Conservation (phyloP, 345 rosid species). For the Eucalyptus curtisii region DNA sequence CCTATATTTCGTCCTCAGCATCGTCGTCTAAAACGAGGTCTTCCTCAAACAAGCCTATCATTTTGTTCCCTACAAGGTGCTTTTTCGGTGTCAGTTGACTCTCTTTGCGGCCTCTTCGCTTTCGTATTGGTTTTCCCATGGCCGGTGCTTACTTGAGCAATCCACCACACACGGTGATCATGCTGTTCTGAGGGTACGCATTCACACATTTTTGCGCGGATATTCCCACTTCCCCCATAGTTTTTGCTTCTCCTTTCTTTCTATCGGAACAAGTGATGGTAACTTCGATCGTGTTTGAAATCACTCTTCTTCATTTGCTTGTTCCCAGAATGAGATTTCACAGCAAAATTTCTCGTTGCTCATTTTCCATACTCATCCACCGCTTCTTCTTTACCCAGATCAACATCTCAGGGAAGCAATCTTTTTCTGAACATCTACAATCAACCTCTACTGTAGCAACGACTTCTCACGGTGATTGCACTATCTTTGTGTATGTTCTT, state of each 20-base stretch:
- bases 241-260: not conserved
- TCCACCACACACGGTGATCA: not conserved
- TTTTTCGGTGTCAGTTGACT: not conserved
- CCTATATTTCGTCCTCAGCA: not conserved
- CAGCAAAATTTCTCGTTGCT: not conserved
- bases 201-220: not conserved
- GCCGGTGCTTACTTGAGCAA: not conserved
- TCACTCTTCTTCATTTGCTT: not conserved
- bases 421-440: not conserved
- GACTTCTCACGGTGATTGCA: not conserved
- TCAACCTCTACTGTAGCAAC: not conserved
- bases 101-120: not conserved
- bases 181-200: not conserved
- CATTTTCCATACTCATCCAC: not conserved
- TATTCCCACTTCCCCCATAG: not conserved
- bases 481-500: not conserved
- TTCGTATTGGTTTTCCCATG: not conserved
- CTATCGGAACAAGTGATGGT: not conserved
- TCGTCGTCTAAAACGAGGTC: not conserved
- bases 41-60: not conserved
- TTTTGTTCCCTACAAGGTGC: not conserved
- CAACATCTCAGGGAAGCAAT: not conserved
- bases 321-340: not conserved
- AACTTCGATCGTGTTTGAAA: not conserved
- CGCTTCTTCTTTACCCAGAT: not conserved